Base-by-base conservation (phyloP, 805 yeast genomes). In the Martiniozyma abietophila region DNA sequence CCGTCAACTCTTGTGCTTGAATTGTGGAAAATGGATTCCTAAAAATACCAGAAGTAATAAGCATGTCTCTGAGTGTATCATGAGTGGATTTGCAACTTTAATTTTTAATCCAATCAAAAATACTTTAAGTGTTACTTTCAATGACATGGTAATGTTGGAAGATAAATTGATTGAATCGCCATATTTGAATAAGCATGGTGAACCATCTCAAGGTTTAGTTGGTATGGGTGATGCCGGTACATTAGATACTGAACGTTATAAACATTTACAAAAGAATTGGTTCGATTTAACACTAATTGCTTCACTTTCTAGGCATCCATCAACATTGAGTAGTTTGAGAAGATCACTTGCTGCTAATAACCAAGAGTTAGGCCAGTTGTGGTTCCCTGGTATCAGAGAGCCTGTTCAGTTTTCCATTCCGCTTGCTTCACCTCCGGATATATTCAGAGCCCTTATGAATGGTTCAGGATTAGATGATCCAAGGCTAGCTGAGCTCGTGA, bases 181-280 rank as follows among this genome's bases (percentile, higher is more conserved):
- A 10, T 82, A 80, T 49, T 57, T 82, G 49, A 80, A 83, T 35
- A 62, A 64, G 5, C 86, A 80, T 53, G 94, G 94, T 16, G 92
- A 82, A 51, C 69, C 78, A 3, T 80, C 80, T 21, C 61, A 63
- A 8, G 68, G 69, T 14, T 64, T 75, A 3, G 59, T 65, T 40
- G 66, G 68, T 10, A 69, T 73, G 12, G 80, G 76, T 29, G 71
- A 67, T 35, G 47, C 64, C 21, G 83, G 83, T 0, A 61, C 60
- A 0, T 59, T 81, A 38, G 70, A 69, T 46, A 42, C 57, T 12
- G 61, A 58, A 17, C 64, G 94, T 35, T 79, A 72, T 53, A 58
- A 64, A 23, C 65, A 72, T 40, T 55, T 80, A 42, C 77, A 70
- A 44, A 66, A 65, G 31, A 51, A 70, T 28, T 82, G 83, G 81